Evolutionary conservation across 1,284 basidiomycete genomes (phyloP).

Genomic region (Phylloboletellus chloephorus): DNA sequence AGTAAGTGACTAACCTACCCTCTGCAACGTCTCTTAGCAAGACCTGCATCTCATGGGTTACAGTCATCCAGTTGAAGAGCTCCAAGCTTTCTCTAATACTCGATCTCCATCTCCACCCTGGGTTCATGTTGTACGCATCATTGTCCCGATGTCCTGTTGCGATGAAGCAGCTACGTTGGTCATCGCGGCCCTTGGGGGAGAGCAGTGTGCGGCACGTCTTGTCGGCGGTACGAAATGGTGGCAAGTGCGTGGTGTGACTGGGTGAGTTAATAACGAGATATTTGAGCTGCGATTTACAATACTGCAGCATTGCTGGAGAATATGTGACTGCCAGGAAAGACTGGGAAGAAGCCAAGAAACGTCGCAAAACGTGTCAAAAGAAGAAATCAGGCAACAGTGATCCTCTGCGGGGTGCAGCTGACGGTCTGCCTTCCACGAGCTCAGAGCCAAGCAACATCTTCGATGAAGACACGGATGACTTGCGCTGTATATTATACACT

Average conservation of each 20-base stretch:
- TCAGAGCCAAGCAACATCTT: conserved; percentile 36
- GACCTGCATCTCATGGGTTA: conserved; percentile 1
- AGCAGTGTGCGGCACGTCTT: conserved; percentile 64
- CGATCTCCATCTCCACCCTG: conserved; percentile 86
- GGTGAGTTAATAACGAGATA: conserved; percentile 37
- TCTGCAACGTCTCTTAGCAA: background rate
- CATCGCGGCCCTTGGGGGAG: conserved; percentile 80
- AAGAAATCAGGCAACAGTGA: conserved; percentile 15
- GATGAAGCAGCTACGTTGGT: conserved; percentile 75
- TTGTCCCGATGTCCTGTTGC: conserved; percentile 73
- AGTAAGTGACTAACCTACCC: conserved; percentile 34
- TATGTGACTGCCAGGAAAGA: conserved; percentile 84
- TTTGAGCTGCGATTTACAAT: conserved; percentile 4
- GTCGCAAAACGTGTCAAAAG: conserved; percentile 45
- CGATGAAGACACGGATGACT: conserved; percentile 74
- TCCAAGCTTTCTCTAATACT: conserved; percentile 82
- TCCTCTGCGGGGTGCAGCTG: conserved; percentile 19
- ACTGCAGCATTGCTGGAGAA: conserved; percentile 71
- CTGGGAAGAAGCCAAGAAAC: conserved; percentile 56
- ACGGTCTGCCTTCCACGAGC: conserved; percentile 13
- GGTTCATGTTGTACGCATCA: conserved; percentile 73
- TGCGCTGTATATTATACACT: conserved; percentile 81
- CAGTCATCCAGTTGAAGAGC: conserved; percentile 78
- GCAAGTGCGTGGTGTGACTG: conserved; percentile 81
- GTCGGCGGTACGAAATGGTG: conserved; percentile 96